Conservation (phyloP, 805 yeast species). For the Tetrapisispora namnaoensis region DNA sequence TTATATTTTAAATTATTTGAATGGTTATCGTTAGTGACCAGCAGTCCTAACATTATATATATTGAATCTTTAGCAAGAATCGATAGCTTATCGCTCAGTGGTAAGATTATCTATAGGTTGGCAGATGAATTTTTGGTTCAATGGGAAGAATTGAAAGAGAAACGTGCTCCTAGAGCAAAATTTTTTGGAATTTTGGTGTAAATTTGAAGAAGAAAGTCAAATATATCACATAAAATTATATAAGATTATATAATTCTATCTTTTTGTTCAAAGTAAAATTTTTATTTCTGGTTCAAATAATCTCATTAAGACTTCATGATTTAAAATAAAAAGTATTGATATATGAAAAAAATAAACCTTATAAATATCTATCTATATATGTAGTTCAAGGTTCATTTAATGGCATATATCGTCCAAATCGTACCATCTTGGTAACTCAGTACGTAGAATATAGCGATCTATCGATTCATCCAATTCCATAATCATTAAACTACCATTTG, state of each 20-base stretch:
- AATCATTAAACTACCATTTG: constrained; percentile 72
- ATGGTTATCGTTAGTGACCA: constrained; percentile 9
- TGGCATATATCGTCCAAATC: neutral
- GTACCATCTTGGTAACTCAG: constrained; percentile 40
- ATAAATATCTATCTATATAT: neutral
- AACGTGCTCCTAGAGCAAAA: constrained; percentile 51
- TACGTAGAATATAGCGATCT: constrained; percentile 46
- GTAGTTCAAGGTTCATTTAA: neutral
- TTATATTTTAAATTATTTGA: constrained; percentile 23
- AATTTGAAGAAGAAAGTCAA: neutral
- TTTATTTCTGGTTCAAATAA: neutral
- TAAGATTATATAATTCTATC: too few species aligned
- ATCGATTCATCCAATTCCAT: constrained; percentile 52
- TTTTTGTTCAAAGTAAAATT: too few species aligned
- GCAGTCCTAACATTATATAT: constrained; percentile 67
- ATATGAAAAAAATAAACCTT: neutral
- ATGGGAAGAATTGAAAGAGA: constrained; percentile 55
- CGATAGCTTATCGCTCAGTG: constrained; percentile 61
- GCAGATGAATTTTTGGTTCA: constrained; percentile 79
- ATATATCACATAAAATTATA: too few species aligned
- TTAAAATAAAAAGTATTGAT: too few species aligned
- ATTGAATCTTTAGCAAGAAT: constrained; percentile 86
- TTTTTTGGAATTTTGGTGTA: constrained; percentile 70
- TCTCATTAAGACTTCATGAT: too few species aligned
- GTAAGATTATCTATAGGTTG: constrained; percentile 58